A percentile compares a stretch with the other conserved stretches of the same genome.
Evolutionary conservation across 2,329 filamentous ascomycete genomes (phyloP).

Genomic region (Calonectria multiphialidica): DNA sequence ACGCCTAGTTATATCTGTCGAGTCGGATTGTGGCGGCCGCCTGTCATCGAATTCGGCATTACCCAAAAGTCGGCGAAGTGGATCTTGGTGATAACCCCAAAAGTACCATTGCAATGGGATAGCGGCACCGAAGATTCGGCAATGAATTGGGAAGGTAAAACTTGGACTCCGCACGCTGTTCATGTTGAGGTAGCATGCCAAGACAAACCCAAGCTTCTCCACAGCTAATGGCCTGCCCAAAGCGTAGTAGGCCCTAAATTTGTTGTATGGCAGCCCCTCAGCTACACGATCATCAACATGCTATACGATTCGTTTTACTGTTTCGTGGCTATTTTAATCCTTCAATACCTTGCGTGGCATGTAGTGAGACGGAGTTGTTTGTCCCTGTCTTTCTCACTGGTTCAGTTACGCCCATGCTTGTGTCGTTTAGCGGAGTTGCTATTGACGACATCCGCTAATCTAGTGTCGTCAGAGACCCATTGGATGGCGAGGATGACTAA

Average conservation of each 20-base stretch:
- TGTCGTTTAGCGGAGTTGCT: background rate
- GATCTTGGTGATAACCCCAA: background rate
- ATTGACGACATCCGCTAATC: background rate
- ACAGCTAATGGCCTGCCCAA: constrained; percentile 35
- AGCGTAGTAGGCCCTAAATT: constrained; percentile 23
- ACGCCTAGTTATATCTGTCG: background rate
- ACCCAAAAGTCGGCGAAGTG: background rate
- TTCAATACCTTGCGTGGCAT: background rate
- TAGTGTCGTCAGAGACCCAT: background rate
- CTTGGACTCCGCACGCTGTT: constrained; percentile 15
- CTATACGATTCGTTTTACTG: background rate
- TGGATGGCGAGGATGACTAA: background rate
- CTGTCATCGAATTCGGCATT: background rate
- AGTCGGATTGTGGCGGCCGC: background rate
- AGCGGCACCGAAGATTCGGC: constrained; percentile 1
- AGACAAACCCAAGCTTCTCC: constrained; percentile 33
- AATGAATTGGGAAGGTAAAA: constrained; percentile 26
- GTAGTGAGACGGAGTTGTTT: background rate
- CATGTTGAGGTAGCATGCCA: constrained; percentile 34
- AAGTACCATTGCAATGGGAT: background rate
- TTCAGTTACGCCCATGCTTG: background rate
- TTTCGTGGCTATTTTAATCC: background rate
- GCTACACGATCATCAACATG: background rate
- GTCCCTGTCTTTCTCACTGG: background rate
- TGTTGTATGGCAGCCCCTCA: background rate